phyloP scores from a whole-genome alignment of 352 stramenopile genomes.

The Pythium periplocum region DNA sequence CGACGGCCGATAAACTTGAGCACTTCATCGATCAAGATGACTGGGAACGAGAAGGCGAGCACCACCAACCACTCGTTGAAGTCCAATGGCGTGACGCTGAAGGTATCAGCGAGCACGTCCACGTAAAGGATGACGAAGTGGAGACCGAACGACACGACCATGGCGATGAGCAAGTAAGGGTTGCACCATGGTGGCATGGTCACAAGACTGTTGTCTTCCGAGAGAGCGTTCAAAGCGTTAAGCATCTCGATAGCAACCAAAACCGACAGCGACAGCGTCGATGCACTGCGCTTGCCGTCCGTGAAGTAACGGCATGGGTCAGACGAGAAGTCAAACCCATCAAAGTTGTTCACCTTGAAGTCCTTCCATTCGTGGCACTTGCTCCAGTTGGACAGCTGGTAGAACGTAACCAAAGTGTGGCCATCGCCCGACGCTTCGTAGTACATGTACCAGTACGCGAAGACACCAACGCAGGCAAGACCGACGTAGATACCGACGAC shows the following conservation, averaged over 20 bases:
- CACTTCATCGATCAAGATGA: slow-evolving; percentile 94
- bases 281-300: slow-evolving; percentile 88
- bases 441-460: slow-evolving; percentile 94
- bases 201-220: slow-evolving; percentile 88
- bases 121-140: slow-evolving; percentile 95
- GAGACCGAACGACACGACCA: slow-evolving; percentile 90
- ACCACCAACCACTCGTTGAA: slow-evolving; percentile 92
- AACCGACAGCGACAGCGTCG: slow-evolving; percentile 91
- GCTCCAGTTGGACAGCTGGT: slow-evolving; percentile 88
- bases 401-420: slow-evolving; percentile 88
- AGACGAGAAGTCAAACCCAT: slow-evolving; percentile 85
- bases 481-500: slow-evolving; percentile 94
- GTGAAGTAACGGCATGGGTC: slow-evolving; percentile 93
- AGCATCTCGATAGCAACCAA: slow-evolving; percentile 96
- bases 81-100: slow-evolving; percentile 90
- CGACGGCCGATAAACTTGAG: slow-evolving; percentile 90
- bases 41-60: slow-evolving; percentile 88
- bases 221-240: slow-evolving; percentile 93
- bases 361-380: slow-evolving; percentile 89
- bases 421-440: slow-evolving; percentile 87
- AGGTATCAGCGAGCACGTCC: slow-evolving; percentile 89
- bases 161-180: slow-evolving; percentile 91
- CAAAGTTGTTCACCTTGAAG: slow-evolving; percentile 90
- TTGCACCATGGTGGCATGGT: slow-evolving; percentile 93
- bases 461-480: slow-evolving; percentile 88